Evolutionary conservation across 257 asterid species (phyloP), one percentile per base, ranked within the genome.

Genomic region (Plantago elongata): DNA sequence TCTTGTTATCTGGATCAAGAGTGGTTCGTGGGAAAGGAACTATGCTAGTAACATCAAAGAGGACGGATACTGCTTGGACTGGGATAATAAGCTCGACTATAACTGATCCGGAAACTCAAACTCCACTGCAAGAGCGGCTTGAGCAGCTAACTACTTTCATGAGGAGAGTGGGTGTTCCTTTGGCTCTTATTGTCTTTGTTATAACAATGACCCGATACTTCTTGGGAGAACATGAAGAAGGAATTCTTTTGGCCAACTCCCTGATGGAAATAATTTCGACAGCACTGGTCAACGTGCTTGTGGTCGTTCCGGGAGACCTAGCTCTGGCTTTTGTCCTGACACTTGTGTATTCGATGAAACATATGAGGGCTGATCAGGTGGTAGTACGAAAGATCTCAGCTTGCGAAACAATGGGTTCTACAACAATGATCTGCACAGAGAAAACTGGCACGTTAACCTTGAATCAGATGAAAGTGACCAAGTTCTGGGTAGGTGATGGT

Each of bases 401-500:
- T 13, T 71, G 60, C 15, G 71, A 59, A 46, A 30, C 45, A 1
- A 51, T 71, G 71, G 75, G 67, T 7, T 51, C 54, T 1, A 59
- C 34, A 13, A 65, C 63, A 15, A 18, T 61, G 1, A 65, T 71
- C 13, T 71, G 76, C 61, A 71, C 71, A 11, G 67, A 71, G 12
- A 64, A 22, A 38, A 30, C 57, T 0, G 67, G 76, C 3, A 65
- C 58, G 7, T 13, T 70, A n/a, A 15, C 70, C 11, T 15, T 40
- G 14, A 64, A 70, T 42, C 9, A 45, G 14, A 46, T 64, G 52
- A 69, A 74, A 0, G 79, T 80, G 10, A 69, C 75, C 5, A 71
- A 67, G 52, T 73, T 66, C 54, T 80, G 75, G 72, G 17, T 78
- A 2, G 87, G 84, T 15, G 54, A 60, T 14, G 76, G 68, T 6